These are phyloP conservation scores for Jackrogersella minutella DNA, from an alignment of 495 filamentous ascomycete genomes.

Conservation along the genomic window DNA sequence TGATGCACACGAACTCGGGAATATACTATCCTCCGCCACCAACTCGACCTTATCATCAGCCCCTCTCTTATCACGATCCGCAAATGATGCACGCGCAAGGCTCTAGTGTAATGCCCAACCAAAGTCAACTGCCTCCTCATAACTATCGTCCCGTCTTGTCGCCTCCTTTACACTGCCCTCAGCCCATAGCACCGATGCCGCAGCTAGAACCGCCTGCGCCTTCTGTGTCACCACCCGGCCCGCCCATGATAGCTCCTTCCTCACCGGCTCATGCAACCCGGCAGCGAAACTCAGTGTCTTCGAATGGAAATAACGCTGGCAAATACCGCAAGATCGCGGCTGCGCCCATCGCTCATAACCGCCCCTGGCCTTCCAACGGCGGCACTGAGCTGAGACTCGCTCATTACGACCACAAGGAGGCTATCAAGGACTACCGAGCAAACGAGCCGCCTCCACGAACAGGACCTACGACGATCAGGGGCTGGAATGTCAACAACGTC, in stretches of 20 bases:
- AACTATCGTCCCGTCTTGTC: constrained; percentile 38
- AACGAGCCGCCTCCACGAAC: constrained; percentile 54
- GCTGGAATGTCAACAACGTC: constrained; percentile 59
- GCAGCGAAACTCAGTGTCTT: constrained; percentile 38
- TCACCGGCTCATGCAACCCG: constrained; percentile 31
- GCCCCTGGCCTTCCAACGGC: constrained; percentile 50
- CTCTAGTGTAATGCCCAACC: constrained; percentile 26
- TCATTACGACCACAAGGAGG: constrained; percentile 57
- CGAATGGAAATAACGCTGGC: constrained; percentile 6
- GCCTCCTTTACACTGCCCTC: constrained; percentile 28
- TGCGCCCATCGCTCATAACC: constrained; percentile 56
- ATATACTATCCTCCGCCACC: constrained; percentile 48
- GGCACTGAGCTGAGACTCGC: constrained; percentile 55
- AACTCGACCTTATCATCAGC: constrained; percentile 52
- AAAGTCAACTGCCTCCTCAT: constrained; percentile 18
- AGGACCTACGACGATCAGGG: constrained; percentile 57
- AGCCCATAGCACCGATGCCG: constrained; percentile 24
- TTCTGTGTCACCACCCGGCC: constrained; percentile 38
- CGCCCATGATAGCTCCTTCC: constrained; percentile 30
- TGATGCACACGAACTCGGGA: constrained; percentile 52
- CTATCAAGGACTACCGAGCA: constrained; percentile 56
- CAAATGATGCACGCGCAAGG: constrained; percentile 20
- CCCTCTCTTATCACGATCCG: constrained; percentile 48
- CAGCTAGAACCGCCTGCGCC: constrained; percentile 41
- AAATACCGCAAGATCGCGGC: constrained; percentile 59